Evolutionary conservation across 495 filamentous ascomycete species (phyloP).

Genomic region (Pseudomonodictys pantanalensis): DNA sequence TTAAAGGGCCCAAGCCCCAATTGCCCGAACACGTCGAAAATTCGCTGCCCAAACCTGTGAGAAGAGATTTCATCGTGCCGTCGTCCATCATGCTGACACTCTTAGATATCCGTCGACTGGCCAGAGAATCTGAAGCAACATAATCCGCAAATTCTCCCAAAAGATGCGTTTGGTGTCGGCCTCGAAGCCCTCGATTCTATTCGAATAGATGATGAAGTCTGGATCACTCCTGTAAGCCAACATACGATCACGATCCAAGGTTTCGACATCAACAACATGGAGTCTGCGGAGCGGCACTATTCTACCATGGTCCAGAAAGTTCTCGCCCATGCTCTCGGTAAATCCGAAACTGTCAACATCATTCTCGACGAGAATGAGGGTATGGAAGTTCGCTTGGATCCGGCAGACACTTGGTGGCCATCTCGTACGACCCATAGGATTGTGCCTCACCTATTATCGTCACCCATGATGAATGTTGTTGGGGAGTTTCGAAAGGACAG

Average conservation of each 20-base stretch:
- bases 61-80: neutral
- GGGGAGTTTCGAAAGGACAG: constrained; percentile 8
- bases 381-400: neutral
- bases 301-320: constrained; percentile 15
- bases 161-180: constrained; percentile 46
- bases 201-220: constrained; percentile 38
- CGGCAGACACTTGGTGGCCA: constrained; percentile 9
- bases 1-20: constrained; percentile 5
- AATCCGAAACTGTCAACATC: neutral
- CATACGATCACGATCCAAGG: constrained; percentile 32
- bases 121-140: neutral
- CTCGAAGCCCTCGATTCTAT: constrained; percentile 51
- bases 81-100: neutral
- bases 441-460: constrained; percentile 2
- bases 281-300: constrained; percentile 4
- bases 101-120: constrained; percentile 14
- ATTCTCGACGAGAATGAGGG: constrained; percentile 17
- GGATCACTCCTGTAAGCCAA: constrained; percentile 40
- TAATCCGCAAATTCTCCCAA: constrained; percentile 27
- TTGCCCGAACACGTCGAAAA: too few relatives aligned
- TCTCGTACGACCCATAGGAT: neutral
- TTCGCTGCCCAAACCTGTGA: neutral
- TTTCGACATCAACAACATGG: neutral
- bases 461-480: neutral
- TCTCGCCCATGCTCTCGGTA: neutral